A percentile compares a stretch with the other conserved stretches of the same genome.
Conservation (phyloP, 2,329 filamentous ascomycete genomes). For the Fusarium brevicatenulatum region DNA sequence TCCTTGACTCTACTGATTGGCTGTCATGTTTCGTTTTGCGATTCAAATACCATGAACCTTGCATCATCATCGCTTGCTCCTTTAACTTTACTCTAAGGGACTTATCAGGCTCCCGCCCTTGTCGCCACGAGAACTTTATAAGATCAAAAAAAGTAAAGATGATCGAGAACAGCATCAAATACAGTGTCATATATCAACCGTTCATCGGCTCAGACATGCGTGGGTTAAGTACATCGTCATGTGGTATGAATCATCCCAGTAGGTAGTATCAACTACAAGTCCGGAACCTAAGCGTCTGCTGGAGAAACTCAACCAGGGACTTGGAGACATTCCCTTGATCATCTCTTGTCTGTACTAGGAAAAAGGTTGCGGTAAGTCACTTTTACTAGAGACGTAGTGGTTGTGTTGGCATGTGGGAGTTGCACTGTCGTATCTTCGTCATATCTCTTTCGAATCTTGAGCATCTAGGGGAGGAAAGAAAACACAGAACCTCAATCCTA, state of each 20-base stretch:
- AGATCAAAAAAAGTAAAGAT: slow-evolving; percentile 8
- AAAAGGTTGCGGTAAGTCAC: neutral
- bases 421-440: slow-evolving; percentile 26
- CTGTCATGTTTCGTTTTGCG: slow-evolving; percentile 18
- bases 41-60: slow-evolving; percentile 28
- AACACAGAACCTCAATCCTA: too few relatives aligned
- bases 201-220: neutral
- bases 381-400: slow-evolving; percentile 26
- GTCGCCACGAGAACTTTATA: slow-evolving; percentile 21
- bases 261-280: neutral
- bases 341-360: slow-evolving; percentile 12
- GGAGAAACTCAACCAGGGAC: slow-evolving; percentile 1
- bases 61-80: slow-evolving; percentile 24
- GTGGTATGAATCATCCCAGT: neutral
- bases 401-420: slow-evolving; percentile 26
- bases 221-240: neutral
- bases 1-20: slow-evolving; percentile 22
- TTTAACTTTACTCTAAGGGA: slow-evolving; percentile 4
- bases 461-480: neutral
- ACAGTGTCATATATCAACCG: neutral
- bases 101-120: slow-evolving; percentile 26
- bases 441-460: slow-evolving; percentile 22
- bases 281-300: neutral
- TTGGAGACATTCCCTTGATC: slow-evolving; percentile 8
- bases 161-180: neutral